phyloP scores from a whole-genome alignment of 352 stramenopile genomes.

The Phytophthora pini region DNA sequence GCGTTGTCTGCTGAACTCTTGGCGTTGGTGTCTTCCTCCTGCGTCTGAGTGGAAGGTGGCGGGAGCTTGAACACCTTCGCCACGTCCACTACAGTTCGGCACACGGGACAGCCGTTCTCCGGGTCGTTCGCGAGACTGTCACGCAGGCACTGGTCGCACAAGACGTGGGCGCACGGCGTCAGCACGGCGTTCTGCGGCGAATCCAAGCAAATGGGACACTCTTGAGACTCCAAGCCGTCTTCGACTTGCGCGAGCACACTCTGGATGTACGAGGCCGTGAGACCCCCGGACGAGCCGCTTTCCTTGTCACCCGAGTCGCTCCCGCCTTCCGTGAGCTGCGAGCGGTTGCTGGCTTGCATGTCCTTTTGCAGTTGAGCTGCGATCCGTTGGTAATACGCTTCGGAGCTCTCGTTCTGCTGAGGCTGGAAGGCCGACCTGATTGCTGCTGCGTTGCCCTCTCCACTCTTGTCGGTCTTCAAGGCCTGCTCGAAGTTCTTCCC shows the following conservation, averaged over 20 bases:
- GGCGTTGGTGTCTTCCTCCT: conserved; percentile 6
- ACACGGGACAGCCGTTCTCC: conserved; percentile 80
- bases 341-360: conserved; percentile 42
- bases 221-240: conserved; percentile 75
- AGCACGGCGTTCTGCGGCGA: conserved; percentile 71
- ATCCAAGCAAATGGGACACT: conserved; percentile 90
- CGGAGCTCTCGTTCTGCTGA: conserved; percentile 55
- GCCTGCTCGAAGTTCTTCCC: conserved; percentile 66
- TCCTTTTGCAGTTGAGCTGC: conserved; percentile 58
- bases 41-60: conserved; percentile 17
- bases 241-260: conserved; percentile 83
- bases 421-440: conserved; percentile 50
- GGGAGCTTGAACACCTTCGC: conserved; percentile 65
- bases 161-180: conserved; percentile 85
- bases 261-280: conserved; percentile 68
- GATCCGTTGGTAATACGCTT: conserved; percentile 71
- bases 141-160: conserved; percentile 82
- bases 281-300: conserved; percentile 19
- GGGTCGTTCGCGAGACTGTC: conserved; percentile 65
- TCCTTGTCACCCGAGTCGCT: not conserved
- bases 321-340: conserved; percentile 14
- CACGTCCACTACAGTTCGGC: conserved; percentile 66
- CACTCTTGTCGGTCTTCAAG: conserved; percentile 18
- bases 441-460: not conserved
- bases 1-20: not conserved